Base-by-base conservation (phyloP, 495 filamentous ascomycete genomes). In the Patellaria atrata region DNA sequence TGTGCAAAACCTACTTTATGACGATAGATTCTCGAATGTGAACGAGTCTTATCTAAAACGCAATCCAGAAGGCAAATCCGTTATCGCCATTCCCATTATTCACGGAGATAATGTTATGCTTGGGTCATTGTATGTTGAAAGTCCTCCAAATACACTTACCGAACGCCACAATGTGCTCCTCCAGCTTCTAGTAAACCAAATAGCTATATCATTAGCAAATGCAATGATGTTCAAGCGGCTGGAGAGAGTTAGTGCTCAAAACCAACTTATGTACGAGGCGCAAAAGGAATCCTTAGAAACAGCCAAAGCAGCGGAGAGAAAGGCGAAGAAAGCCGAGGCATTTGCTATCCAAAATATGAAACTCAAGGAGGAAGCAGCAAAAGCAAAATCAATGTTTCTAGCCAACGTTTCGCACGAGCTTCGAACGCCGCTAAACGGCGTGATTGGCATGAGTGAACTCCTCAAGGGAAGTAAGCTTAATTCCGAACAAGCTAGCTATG, bases 371-470 rank as follows among this genome's bases (percentile, higher is more conserved):
- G 85, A 94, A 55, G 84, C 83, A 8, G 82, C 83, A 23, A 81
- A 77, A 53, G 84, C 82, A 9, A 94, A 92, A 54, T 80, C 76
- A 5, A 85, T 92, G 31, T 94, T 94, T 65, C 67, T 94, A 14
- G 85, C 85, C 12, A 94, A 93, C 48, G 83, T 92, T 11, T 86
- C 80, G 2, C 82, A 89, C 48, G 82, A 89, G 55, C 58, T 87
- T 30, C 73, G 83, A 14, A 89, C 83, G 2, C 86, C 82, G 0
- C 70, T 93, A 40, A 86, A 85, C 48, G 83, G 83, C 19, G 81
- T 92, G 3, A 89, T 92, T 57, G 82, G 85, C 4, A 84, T 91
- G 51, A 84, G 79, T 2, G 84, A 94, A 50, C 61, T 94, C 11
- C 63, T 94, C 13, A 79, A 85, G 44, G 79, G 75, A 25, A 91